A percentile compares a stretch with the other conserved stretches of the same genome.
Evolutionary conservation across 2,329 filamentous ascomycete genomes (phyloP).

Genomic region (Talaromyces sp.): DNA sequence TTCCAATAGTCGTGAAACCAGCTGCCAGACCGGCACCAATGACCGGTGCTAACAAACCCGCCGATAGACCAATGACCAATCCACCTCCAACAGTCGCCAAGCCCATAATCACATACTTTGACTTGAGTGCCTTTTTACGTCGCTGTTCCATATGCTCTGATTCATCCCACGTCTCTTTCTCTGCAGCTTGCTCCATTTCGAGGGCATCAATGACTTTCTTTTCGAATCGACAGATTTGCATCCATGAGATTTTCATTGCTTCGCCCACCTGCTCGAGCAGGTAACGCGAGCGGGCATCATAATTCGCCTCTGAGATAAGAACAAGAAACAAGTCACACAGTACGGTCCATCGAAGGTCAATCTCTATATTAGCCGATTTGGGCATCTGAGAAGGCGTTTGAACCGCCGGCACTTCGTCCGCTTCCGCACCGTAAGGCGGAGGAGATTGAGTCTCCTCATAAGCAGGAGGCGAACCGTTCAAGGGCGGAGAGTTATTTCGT

Average conservation of each 20-base stretch:
- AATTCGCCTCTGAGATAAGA: slow-evolving; percentile 91
- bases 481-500: slow-evolving; percentile 34
- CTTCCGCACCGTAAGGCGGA: slow-evolving; percentile 58
- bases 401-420: slow-evolving; percentile 73
- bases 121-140: slow-evolving; percentile 75
- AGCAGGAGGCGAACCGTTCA: slow-evolving; percentile 42
- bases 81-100: slow-evolving; percentile 93
- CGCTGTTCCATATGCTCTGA: slow-evolving; percentile 87
- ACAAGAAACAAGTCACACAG: slow-evolving; percentile 93
- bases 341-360: slow-evolving; percentile 95
- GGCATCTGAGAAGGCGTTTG: slow-evolving; percentile 80
- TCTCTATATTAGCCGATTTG: slow-evolving; percentile 80
- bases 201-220: slow-evolving; percentile 94
- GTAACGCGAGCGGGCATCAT: slow-evolving; percentile 82
- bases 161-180: slow-evolving; percentile 97
- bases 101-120: slow-evolving; percentile 91
- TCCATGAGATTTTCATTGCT: slow-evolving; percentile 78
- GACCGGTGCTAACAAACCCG: slow-evolving; percentile 84
- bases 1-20: slow-evolving; percentile 91
- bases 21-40: slow-evolving; percentile 93
- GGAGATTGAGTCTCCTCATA: slow-evolving; percentile 49
- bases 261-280: slow-evolving; percentile 80
- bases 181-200: slow-evolving; percentile 93
- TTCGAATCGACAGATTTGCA: slow-evolving; percentile 95
- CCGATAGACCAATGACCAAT: slow-evolving; percentile 90